Evolutionary conservation across 2,329 filamentous ascomycete species (phyloP).

Genomic region (Fulvia fulva): DNA sequence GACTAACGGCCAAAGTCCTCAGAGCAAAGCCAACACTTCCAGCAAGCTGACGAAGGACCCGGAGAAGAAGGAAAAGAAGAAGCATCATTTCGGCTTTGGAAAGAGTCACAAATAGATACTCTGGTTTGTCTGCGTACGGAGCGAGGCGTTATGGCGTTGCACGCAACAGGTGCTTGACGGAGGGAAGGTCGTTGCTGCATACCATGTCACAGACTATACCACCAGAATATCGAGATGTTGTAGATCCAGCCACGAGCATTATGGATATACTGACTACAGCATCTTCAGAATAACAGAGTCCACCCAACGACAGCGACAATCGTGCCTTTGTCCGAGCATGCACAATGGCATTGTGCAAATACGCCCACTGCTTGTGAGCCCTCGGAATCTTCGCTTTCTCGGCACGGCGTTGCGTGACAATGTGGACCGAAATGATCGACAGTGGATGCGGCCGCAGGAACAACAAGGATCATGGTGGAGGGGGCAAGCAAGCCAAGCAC

Average conservation of each 20-base stretch:
- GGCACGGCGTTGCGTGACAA: no score
- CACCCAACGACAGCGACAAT: no score
- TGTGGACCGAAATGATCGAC: background rate
- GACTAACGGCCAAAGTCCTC: conserved; percentile 28
- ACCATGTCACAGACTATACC: background rate
- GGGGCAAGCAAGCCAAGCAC: background rate
- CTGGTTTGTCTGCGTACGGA: background rate
- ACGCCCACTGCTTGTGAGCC: no score
- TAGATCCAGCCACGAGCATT: no score
- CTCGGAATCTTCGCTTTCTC: no score
- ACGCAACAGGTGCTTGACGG: background rate
- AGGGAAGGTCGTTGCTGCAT: background rate
- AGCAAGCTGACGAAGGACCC: conserved; percentile 55
- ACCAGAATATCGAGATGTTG: background rate
- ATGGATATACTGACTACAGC: no score
- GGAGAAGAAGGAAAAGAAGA: conserved; percentile 49
- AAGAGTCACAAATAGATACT: conserved; percentile 19
- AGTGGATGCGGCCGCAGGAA: background rate
- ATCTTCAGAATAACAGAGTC: no score
- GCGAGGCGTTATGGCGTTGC: conserved; percentile 1
- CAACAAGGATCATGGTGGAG: background rate
- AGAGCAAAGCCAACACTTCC: conserved; percentile 24
- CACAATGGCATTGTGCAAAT: no score
- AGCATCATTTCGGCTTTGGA: conserved; percentile 31
- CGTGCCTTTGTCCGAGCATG: no score